Evolutionary conservation across 345 rosid species (phyloP).

Genomic region (Salix caprea): DNA sequence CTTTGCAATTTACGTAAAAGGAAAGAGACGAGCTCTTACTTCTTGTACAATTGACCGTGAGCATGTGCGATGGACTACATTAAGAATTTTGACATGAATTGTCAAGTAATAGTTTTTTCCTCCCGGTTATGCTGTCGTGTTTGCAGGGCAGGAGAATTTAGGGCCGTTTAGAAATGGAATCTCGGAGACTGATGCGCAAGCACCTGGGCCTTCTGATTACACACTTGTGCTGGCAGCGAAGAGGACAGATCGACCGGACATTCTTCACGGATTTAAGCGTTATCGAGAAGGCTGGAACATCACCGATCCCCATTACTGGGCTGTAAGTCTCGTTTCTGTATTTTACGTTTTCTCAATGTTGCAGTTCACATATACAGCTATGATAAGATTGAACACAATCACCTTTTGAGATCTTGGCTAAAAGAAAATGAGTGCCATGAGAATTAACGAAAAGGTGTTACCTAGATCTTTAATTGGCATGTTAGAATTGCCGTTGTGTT

Average conservation of each 20-base stretch:
- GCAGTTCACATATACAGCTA: no score
- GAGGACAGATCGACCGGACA: conserved; percentile 84
- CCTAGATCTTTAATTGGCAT: no score
- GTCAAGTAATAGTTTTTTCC: not conserved
- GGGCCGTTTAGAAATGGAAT: conserved; percentile 52
- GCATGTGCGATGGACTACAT: not conserved
- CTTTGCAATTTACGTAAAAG: no score
- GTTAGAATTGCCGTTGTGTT: no score
- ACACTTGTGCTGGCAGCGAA: conserved; percentile 62
- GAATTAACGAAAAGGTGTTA: no score
- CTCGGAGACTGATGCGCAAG: conserved; percentile 28
- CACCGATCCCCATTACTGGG: conserved; percentile 89
- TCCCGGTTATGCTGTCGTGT: not conserved
- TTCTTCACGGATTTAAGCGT: conserved; percentile 58
- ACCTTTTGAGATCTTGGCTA: no score
- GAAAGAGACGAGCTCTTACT: no score
- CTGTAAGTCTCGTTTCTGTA: conserved; percentile 44
- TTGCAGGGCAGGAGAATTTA: conserved; percentile 19
- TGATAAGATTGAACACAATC: no score
- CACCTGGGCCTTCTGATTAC: conserved; percentile 54
- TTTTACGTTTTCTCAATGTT: not conserved
- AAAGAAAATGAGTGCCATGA: no score
- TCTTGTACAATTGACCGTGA: no score
- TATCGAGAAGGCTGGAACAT: conserved; percentile 86
- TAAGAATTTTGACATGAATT: no score